Evolutionary conservation across 208 protist species (phyloP).

Genomic region (Wallacemonas collosoma): DNA sequence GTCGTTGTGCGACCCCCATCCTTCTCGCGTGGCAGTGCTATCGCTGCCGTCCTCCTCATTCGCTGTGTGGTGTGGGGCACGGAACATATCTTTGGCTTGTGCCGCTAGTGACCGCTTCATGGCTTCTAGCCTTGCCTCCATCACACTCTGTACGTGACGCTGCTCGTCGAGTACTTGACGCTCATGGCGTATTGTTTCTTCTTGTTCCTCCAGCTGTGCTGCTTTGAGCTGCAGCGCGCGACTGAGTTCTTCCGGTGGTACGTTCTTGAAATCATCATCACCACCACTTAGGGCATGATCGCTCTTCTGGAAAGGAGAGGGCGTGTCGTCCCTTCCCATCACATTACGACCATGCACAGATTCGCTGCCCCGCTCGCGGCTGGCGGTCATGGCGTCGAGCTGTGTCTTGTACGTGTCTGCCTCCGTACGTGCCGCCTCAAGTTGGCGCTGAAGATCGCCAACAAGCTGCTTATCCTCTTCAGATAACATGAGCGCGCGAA

Average conservation of each 20-base stretch:
- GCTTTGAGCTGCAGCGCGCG: conserved; percentile 6
- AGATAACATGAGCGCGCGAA: conserved; percentile 62
- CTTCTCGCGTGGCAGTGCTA: background rate
- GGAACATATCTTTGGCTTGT: conserved; percentile 58
- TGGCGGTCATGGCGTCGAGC: background rate
- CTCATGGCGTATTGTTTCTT: background rate
- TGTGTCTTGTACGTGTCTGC: conserved; percentile 49
- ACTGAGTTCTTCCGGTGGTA: background rate
- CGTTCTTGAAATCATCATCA: background rate
- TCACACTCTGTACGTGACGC: conserved; percentile 39
- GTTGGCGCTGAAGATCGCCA: conserved; percentile 46
- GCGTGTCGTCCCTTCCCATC: background rate
- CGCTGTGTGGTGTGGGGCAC: background rate
- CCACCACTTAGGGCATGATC: background rate
- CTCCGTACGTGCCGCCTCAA: conserved; percentile 51
- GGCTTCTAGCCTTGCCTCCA: conserved; percentile 58
- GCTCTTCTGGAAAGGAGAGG: background rate
- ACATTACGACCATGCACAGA: background rate
- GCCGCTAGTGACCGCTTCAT: conserved; percentile 60
- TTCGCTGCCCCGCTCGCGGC: too few relatives aligned
- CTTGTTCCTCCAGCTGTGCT: conserved; percentile 28
- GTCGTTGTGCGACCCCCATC: background rate
- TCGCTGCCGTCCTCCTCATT: conserved; percentile 2
- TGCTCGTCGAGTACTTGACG: conserved; percentile 31
- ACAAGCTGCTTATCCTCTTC: conserved; percentile 62